phyloP scores from a whole-genome alignment of 116 monocot species.

The Papilionanthe hybrid region DNA sequence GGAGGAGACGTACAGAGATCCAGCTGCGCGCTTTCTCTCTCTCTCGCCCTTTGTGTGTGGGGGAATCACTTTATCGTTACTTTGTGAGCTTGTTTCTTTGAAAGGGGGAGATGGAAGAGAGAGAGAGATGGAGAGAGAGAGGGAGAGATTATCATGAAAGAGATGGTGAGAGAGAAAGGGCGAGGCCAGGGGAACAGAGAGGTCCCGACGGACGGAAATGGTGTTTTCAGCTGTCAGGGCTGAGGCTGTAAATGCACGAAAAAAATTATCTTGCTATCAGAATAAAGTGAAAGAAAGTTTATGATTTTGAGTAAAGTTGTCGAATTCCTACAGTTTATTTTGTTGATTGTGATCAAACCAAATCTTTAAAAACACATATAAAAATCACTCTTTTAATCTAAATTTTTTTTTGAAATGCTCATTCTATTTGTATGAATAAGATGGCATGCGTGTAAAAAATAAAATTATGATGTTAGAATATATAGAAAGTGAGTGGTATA shows the following conservation, averaged over 20 bases:
- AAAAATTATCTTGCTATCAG: not conserved
- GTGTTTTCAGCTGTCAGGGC: not conserved
- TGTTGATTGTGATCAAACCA: no score
- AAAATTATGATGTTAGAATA: no score
- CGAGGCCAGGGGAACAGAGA: not conserved
- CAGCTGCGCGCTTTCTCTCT: not conserved
- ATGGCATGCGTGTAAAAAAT: no score
- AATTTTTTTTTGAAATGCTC: no score
- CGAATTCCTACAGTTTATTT: no score
- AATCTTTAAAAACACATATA: no score
- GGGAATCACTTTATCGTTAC: not conserved
- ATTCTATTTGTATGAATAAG: no score
- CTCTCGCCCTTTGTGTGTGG: not conserved
- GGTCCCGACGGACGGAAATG: not conserved
- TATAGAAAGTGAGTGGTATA: no score
- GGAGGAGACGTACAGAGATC: not conserved
- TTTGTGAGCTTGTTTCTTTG: not conserved
- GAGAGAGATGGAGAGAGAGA: not conserved
- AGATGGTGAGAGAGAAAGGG: not conserved
- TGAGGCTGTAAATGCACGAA: conserved; percentile 1
- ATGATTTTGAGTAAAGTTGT: no score
- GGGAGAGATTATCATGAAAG: not conserved
- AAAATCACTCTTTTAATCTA: no score
- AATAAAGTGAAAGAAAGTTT: no score
- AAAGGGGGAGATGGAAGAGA: not conserved